Evolutionary conservation across 371 early-diverging fungal genomes (phyloP).

Genomic region (Mortierella sp.): DNA sequence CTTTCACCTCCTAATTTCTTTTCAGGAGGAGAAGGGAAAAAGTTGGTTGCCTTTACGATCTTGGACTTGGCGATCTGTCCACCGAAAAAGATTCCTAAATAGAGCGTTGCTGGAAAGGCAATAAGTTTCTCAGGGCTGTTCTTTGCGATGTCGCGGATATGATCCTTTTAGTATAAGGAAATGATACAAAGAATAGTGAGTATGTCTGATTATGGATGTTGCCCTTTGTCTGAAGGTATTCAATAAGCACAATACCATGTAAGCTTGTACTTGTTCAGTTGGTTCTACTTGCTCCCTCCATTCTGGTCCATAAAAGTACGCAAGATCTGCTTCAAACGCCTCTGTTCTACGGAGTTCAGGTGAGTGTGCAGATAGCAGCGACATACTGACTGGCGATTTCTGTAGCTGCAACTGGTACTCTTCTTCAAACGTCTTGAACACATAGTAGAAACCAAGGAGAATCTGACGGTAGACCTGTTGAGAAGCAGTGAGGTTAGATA

Average conservation of each 20-base stretch:
- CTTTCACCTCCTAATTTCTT: slow-evolving; percentile 41
- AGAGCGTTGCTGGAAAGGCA: slow-evolving; percentile 46
- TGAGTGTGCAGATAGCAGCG: slow-evolving; percentile 28
- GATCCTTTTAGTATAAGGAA: slow-evolving; percentile 21
- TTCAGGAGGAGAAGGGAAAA: slow-evolving; percentile 49
- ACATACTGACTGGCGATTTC: slow-evolving; percentile 17
- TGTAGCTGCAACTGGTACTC: not conserved
- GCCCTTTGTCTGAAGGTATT: not conserved
- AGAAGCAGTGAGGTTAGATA: not conserved
- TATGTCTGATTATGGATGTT: not conserved
- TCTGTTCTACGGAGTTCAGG: slow-evolving; percentile 37
- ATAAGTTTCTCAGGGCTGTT: slow-evolving; percentile 37
- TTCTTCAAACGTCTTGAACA: slow-evolving; percentile 36
- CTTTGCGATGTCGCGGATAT: slow-evolving; percentile 47
- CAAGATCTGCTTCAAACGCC: slow-evolving; percentile 44
- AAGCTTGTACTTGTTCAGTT: slow-evolving; percentile 19
- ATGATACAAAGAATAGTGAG: not conserved
- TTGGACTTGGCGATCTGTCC: slow-evolving; percentile 41
- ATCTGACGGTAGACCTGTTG: slow-evolving; percentile 46
- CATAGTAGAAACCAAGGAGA: slow-evolving; percentile 45
- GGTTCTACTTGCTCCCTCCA: slow-evolving; percentile 35
- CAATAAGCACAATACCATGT: not conserved
- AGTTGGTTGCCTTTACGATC: slow-evolving; percentile 35
- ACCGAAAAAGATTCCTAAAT: slow-evolving; percentile 47
- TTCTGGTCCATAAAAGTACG: slow-evolving; percentile 42